Evolutionary conservation across 2,329 filamentous ascomycete species (phyloP), one percentile per base, ranked within the genome.

Genomic region (Colletotrichum echinochloae): DNA sequence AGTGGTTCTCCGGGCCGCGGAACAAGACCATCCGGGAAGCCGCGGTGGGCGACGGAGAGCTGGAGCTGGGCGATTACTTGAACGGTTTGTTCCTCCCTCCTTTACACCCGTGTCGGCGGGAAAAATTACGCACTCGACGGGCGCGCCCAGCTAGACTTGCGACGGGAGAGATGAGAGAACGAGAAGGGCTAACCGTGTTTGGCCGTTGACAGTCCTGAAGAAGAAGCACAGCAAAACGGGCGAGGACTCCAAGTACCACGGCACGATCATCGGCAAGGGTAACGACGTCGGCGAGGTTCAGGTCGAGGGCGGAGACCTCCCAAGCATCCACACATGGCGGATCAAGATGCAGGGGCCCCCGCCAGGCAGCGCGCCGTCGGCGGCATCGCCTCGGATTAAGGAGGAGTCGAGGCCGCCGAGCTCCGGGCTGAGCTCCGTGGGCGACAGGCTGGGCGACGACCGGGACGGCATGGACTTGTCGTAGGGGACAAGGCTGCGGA

Each of bases 221-320:
- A 96, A 95, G 82, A 97, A 97, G 78, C 93, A 97, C 80, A 94
- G 91, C 82, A 97, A 96, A 76, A 93, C 92, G 0, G 93, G 92
- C 72, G 94, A 97, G 76, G 94, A 97, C 77, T 91, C 91, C 12
- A 91, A 95, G 76, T 97, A 94, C 79, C 89, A 92, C 74, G 94
- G 94, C 37, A 97, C 95, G 0, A 88, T 96, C 0, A 85, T 98
- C 14, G 95, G 95, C 5, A 91, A 91, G 74, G 85, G 87, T 54
- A 87, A 87, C 59, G 94, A 97, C 66, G 55, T 66, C 14, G 89
- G 89, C 76, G 88, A 91, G 9, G 83, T 97, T 35, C 85, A 91
- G 61, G 91, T 97, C 61, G 94, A 97, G 78, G 95, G 95, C 52
- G 93, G 93, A 26, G 85, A 89, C 41, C 87, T 87, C 8, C 87